These are phyloP conservation scores for Williopsis jadinii DNA, from an alignment of 1,139 yeast species.

Conservation along the genomic window DNA sequence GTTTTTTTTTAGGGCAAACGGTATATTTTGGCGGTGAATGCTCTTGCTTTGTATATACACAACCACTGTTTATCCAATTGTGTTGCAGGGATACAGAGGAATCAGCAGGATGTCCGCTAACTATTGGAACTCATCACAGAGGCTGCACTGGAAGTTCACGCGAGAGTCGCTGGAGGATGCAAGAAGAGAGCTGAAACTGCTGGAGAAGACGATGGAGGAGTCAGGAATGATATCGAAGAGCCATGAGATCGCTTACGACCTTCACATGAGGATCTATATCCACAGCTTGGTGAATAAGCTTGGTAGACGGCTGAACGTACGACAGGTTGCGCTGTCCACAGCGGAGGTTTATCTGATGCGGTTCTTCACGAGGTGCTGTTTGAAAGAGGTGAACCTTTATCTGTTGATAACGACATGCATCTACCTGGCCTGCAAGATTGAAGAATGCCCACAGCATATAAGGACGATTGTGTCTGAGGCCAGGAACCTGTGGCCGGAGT, in stretches of 20 bases:
- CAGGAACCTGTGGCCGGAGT: slow-evolving; percentile 89
- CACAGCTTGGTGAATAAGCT: slow-evolving; percentile 65
- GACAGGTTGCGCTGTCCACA: slow-evolving; percentile 83
- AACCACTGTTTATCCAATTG: neutral
- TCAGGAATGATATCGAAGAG: slow-evolving; percentile 35
- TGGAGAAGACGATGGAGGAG: slow-evolving; percentile 29
- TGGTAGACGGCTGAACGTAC: slow-evolving; percentile 67
- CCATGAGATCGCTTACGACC: slow-evolving; percentile 41
- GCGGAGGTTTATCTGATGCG: slow-evolving; percentile 80
- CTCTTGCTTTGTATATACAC: neutral
- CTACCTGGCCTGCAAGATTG: slow-evolving; percentile 87
- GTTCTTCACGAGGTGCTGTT: slow-evolving; percentile 63
- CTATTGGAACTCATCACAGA: slow-evolving; percentile 64
- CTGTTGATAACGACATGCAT: slow-evolving; percentile 77
- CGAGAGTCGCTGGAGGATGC: slow-evolving; percentile 37
- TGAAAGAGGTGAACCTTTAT: slow-evolving; percentile 78
- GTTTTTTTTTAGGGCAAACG: no score
- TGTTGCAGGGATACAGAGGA: neutral
- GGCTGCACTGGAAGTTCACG: slow-evolving; percentile 54
- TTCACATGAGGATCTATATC: slow-evolving; percentile 58
- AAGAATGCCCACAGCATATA: slow-evolving; percentile 93
- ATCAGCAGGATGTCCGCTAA: slow-evolving; percentile 46
- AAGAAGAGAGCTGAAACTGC: slow-evolving; percentile 31
- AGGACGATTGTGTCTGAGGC: slow-evolving; percentile 80
- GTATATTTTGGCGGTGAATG: no score